Evolutionary conservation across 2,329 filamentous ascomycete species (phyloP), one percentile per base, ranked within the genome.

Genomic region (Apiospora hydei): DNA sequence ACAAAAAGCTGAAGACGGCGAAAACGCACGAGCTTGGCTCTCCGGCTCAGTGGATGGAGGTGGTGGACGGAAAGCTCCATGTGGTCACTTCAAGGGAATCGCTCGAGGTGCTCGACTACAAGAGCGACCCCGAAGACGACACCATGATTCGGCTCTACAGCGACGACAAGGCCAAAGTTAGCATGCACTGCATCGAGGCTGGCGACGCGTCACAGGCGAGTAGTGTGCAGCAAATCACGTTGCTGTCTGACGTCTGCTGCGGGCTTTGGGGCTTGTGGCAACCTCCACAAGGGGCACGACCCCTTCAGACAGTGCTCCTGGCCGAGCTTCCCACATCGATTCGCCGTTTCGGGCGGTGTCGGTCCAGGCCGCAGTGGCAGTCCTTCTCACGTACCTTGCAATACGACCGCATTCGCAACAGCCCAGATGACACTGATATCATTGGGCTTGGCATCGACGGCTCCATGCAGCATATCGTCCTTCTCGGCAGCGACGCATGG

Each of bases 401-500:
- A 16, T 89, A 84, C 74, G 85, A 85, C 10, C 79, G 81, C 7
- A 74, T 88, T 4, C 78, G 82, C 5, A 85, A 81, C 74, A 84
- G 83, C 1, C 74, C 79, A 3, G 84, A 87, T 61, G 85, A 82
- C 8, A 82, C 84, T 5, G 88, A 90, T 73, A 83, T 90, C 71
- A 79, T 95, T 46, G 94, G 93, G 0, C 85, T 92, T 8, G 89
- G 88, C 8, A 86, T 94, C 46, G 90, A 94, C 77, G 94, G 94
- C 1, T 90, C 91, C 0, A 77, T 95, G 34, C 89, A 89, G 74
- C 89, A 92, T 71, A 92, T 98, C 76, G 88, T 88, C 0, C 82
- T 95, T 18, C 82, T 98, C 0, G 84, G 86, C 13, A 77, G 87
- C 24, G 81, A 88, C 2, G 87, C 91, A 10, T 93, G 92, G 89